Evolutionary conservation across 805 yeast genomes (phyloP).

Genomic region (Candida qinlingensis): DNA sequence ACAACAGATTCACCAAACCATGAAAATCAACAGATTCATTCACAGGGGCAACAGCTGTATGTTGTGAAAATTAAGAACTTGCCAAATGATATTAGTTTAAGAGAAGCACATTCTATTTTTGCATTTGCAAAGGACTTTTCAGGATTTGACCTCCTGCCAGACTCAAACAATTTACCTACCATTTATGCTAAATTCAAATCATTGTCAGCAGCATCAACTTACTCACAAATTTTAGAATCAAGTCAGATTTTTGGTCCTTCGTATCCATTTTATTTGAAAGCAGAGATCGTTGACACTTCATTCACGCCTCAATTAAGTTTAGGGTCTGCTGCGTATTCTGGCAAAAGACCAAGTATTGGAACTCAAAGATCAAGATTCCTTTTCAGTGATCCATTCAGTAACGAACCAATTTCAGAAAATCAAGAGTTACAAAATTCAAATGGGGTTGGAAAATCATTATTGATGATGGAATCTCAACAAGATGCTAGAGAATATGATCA

Average conservation of each 20-base stretch:
- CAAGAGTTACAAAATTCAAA: conserved; percentile 22
- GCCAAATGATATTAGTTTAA: conserved; percentile 55
- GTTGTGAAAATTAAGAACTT: conserved; percentile 45
- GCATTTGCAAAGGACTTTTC: conserved; percentile 63
- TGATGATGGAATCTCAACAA: conserved; percentile 34
- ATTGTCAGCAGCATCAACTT: conserved; percentile 37
- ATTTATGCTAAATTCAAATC: conserved; percentile 43
- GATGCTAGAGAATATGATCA: conserved; percentile 36
- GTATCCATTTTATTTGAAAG: conserved; percentile 32
- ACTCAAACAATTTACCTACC: conserved; percentile 28
- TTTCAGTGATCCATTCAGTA: conserved; percentile 59
- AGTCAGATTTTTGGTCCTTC: conserved; percentile 46
- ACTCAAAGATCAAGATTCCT: conserved; percentile 63
- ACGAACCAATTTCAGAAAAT: conserved; percentile 23
- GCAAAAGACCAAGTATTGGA: conserved; percentile 49
- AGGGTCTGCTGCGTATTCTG: conserved; percentile 23
- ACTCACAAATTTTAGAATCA: conserved; percentile 36
- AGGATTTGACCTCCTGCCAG: conserved; percentile 41
- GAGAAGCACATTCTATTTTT: conserved; percentile 66
- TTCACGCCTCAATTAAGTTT: conserved; percentile 14
- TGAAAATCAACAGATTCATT: conserved; percentile 5
- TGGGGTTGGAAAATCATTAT: conserved; percentile 36
- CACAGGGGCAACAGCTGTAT: conserved; percentile 8
- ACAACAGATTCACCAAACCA: conserved; percentile 3
- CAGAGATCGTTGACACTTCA: conserved; percentile 35